Conservation (phyloP, 73 alveolate genomes). For the Symbiodinium pilosum region DNA sequence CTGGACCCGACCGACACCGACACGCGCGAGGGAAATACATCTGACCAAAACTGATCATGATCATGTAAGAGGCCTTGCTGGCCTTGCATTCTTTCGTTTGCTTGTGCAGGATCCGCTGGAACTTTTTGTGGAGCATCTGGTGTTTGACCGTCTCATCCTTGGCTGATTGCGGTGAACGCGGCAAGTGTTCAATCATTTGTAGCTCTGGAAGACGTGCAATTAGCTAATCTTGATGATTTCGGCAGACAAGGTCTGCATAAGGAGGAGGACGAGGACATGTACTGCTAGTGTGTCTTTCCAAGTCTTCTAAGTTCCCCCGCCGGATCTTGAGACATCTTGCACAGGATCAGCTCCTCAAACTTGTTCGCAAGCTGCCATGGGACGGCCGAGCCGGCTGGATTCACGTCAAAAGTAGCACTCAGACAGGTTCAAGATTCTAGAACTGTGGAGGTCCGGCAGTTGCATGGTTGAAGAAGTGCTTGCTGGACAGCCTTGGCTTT, state of each 20-base stretch:
- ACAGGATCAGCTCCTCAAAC: conserved; percentile 54
- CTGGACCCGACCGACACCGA: too few species aligned
- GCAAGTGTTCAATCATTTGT: too few species aligned
- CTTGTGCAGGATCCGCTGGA: conserved; percentile 54
- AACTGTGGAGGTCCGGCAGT: conserved; percentile 51
- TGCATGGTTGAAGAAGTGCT: conserved; percentile 83
- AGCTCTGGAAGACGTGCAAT: not conserved
- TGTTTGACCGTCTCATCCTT: conserved; percentile 35
- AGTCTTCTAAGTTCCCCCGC: too few species aligned
- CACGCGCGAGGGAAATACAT: too few species aligned
- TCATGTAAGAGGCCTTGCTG: not conserved
- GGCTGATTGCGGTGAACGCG: too few species aligned
- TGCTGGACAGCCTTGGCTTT: conserved; percentile 33
- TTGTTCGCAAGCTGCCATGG: conserved; percentile 88
- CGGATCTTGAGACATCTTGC: too few species aligned
- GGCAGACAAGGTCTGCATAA: conserved; percentile 46
- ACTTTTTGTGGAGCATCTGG: conserved; percentile 72
- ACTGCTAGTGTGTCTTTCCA: too few species aligned
- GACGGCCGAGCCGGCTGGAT: conserved; percentile 25
- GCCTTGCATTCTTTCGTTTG: not conserved
- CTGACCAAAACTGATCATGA: too few species aligned
- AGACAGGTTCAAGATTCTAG: not conserved
- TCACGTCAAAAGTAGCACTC: not conserved
- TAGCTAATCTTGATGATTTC: not conserved
- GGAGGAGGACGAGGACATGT: conserved; percentile 74